Conservation (phyloP, 371 early-diverging fungal genomes). For the Thermomucor indicae-seudaticae region DNA sequence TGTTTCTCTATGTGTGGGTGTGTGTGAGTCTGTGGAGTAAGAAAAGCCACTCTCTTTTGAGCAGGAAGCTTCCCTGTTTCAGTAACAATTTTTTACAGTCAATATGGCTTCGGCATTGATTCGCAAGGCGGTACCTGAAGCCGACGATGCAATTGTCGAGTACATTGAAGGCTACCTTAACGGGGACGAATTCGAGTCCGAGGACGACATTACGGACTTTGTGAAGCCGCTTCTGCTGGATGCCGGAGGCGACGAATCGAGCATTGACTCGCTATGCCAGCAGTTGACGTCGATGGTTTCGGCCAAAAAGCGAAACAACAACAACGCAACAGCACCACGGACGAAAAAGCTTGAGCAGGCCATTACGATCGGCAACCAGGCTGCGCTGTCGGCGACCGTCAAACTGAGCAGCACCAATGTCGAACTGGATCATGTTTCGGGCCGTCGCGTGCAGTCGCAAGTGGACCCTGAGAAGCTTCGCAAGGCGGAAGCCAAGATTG, state of each 20-base stretch:
- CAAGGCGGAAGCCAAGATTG: conserved; percentile 92
- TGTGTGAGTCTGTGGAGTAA: no score
- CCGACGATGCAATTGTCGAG: conserved; percentile 75
- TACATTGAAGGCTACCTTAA: conserved; percentile 83
- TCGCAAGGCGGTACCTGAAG: conserved; percentile 63
- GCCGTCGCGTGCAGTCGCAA: conserved; percentile 72
- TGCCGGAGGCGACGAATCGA: conserved; percentile 61
- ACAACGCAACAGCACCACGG: conserved; percentile 2
- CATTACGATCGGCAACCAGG: conserved; percentile 54
- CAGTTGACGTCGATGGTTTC: conserved; percentile 54
- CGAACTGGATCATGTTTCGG: conserved; percentile 68
- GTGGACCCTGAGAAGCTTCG: conserved; percentile 89
- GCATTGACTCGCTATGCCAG: conserved; percentile 62
- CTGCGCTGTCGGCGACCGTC: conserved; percentile 54
- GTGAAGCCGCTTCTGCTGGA: conserved; percentile 84
- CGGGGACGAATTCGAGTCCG: conserved; percentile 67
- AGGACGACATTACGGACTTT: conserved; percentile 73
- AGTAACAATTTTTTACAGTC: no score
- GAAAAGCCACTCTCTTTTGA: no score
- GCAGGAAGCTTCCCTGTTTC: no score
- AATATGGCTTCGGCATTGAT: conserved; percentile 50
- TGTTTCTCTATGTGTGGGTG: no score
- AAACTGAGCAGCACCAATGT: conserved; percentile 35
- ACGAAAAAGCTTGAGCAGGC: conserved; percentile 51
- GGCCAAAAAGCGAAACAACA: conserved; percentile 16